These are phyloP conservation scores for Blastocystis sp. DNA, from an alignment of 352 stramenopile genomes.

Conservation along the genomic window DNA sequence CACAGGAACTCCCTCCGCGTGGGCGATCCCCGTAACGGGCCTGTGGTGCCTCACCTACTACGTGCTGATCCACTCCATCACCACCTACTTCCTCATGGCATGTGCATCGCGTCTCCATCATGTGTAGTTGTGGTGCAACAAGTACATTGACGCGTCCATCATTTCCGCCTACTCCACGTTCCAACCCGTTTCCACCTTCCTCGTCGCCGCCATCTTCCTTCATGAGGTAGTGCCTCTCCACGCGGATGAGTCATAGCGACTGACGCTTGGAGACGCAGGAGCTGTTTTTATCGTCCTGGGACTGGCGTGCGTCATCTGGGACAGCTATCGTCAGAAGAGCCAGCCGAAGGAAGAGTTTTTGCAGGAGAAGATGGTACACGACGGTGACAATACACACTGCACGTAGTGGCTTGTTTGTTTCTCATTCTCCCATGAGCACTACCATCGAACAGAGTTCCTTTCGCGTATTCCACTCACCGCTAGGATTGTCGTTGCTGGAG, in stretches of 20 bases:
- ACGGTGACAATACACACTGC: not conserved
- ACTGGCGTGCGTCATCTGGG: conserved; percentile 34
- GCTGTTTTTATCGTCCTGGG: conserved; percentile 28
- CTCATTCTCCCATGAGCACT: not conserved
- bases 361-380: not conserved
- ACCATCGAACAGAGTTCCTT: not conserved
- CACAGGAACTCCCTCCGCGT: conserved; percentile 26
- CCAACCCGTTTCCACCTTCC: conserved; percentile 41
- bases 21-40: conserved; percentile 25
- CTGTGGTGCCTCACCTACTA: conserved; percentile 57
- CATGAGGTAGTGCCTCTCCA: conserved; percentile 23
- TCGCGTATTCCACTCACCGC: not conserved
- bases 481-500: not conserved
- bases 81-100: conserved; percentile 53
- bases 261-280: conserved; percentile 8
- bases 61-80: conserved; percentile 52
- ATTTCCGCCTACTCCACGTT: conserved; percentile 61
- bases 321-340: conserved; percentile 1
- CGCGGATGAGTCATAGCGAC: not conserved
- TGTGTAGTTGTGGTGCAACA: conserved; percentile 45
- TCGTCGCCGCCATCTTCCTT: conserved; percentile 42
- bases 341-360: not conserved
- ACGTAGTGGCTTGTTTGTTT: not conserved
- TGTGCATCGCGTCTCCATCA: not conserved
- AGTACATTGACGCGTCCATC: conserved; percentile 58